A percentile compares a stretch with the other conserved stretches of the same genome.
phyloP scores from a whole-genome alignment of 306 rosid species.

The Quercus mongolica region DNA sequence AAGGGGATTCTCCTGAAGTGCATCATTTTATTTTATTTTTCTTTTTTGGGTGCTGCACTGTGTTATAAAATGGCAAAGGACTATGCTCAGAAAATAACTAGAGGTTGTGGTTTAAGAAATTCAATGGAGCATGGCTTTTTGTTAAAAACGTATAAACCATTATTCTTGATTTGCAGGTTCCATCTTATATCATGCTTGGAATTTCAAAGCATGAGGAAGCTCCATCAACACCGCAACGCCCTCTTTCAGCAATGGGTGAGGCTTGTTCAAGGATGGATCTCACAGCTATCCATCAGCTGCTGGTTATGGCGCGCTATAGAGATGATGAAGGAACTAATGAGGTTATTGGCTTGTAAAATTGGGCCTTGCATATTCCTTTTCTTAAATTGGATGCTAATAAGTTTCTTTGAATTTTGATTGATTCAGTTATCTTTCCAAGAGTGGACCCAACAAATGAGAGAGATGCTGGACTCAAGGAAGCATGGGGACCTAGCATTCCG shows the following conservation, averaged over 20 bases:
- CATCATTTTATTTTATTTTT: not conserved
- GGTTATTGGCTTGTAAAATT: slow-evolving; percentile 41
- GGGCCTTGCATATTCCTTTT: slow-evolving; percentile 11
- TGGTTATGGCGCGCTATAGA: slow-evolving; percentile 80
- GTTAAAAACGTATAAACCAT: slow-evolving; percentile 5
- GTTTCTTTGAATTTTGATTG: slow-evolving; percentile 31
- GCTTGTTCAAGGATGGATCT: slow-evolving; percentile 99
- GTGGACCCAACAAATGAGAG: slow-evolving; percentile 99
- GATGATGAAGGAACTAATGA: slow-evolving; percentile 97
- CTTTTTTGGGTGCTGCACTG: not conserved
- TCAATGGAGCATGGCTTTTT: slow-evolving; percentile 4
- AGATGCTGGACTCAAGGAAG: slow-evolving; percentile 93
- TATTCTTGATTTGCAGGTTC: slow-evolving; percentile 54
- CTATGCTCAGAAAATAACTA: not conserved
- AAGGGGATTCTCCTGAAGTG: not conserved
- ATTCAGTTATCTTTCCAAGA: slow-evolving; percentile 97
- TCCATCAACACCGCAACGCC: slow-evolving; percentile 86
- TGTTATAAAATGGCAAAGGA: not conserved
- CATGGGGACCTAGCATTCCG: slow-evolving; percentile 94
- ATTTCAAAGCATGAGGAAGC: slow-evolving; percentile 81
- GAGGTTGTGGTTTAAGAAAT: slow-evolving; percentile 5
- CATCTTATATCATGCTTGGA: slow-evolving; percentile 82
- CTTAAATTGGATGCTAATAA: slow-evolving; percentile 18
- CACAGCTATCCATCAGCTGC: slow-evolving; percentile 96
- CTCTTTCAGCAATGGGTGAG: slow-evolving; percentile 96